phyloP scores from a whole-genome alignment of 805 yeast species.

The Saturnispora dispora region DNA sequence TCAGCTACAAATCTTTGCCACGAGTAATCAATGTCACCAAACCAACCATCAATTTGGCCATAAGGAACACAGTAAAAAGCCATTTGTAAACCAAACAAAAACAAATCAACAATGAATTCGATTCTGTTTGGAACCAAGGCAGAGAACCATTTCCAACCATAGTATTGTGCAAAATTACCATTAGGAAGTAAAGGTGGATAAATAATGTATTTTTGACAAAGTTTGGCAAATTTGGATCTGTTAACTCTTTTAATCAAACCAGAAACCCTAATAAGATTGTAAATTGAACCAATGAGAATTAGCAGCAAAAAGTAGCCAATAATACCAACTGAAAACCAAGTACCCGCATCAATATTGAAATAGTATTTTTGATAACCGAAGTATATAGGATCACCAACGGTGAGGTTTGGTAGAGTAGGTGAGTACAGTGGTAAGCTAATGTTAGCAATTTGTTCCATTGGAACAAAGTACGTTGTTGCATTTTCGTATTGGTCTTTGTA shows the following conservation, averaged over 20 bases:
- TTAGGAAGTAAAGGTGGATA: conserved; percentile 30
- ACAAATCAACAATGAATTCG: conserved; percentile 7
- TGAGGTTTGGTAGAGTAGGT: conserved; percentile 12
- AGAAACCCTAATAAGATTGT: conserved; percentile 25
- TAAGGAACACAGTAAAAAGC: conserved; percentile 10
- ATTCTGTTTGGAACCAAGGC: conserved; percentile 10
- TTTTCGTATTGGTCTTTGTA: conserved; percentile 6
- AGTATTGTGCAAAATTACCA: conserved; percentile 15
- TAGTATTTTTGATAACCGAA: conserved; percentile 13
- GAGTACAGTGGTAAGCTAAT: conserved; percentile 7
- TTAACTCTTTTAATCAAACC: conserved; percentile 23
- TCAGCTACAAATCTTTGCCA: conserved; percentile 23
- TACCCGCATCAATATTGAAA: conserved; percentile 21
- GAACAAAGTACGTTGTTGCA: conserved; percentile 7
- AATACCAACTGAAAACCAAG: conserved; percentile 29
- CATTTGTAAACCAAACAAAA: conserved; percentile 8
- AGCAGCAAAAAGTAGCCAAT: conserved; percentile 32
- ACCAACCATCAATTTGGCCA: conserved; percentile 6
- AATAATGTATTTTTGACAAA: conserved; percentile 27
- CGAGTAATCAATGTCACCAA: conserved; percentile 24
- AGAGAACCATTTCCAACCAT: conserved; percentile 13
- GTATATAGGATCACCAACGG: not conserved
- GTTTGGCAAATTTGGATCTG: conserved; percentile 3
- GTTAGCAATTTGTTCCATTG: conserved; percentile 3
- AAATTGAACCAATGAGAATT: conserved; percentile 27